Percentiles rank a stretch among this genome's conserved stretches.
These are phyloP conservation scores for Tagetes erecta DNA, from an alignment of 129 eudicot species.

Conservation along the genomic window DNA sequence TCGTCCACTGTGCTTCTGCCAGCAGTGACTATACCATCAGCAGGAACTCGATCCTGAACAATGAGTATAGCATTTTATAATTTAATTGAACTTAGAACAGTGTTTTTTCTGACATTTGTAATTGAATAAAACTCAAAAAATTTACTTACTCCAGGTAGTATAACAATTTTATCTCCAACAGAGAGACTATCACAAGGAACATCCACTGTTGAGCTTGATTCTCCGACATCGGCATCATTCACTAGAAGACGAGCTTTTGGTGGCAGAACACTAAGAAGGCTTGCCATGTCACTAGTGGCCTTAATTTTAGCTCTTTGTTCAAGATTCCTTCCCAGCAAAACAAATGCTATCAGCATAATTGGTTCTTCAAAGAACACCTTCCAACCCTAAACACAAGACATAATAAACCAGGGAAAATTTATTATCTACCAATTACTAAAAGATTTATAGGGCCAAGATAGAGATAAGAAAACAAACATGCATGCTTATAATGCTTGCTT, in stretches of 20 bases:
- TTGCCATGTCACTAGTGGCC: conserved; percentile 98
- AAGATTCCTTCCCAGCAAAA: conserved; percentile 90
- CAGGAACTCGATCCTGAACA: conserved; percentile 93
- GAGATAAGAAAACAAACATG: neutral
- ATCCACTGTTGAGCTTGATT: conserved; percentile 70
- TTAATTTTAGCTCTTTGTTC: conserved; percentile 97
- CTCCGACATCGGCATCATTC: conserved; percentile 46
- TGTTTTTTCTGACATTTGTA: neutral
- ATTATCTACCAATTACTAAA: neutral
- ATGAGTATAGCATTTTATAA: conserved; percentile 23
- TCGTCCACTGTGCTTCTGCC: conserved; percentile 99
- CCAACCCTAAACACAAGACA: conserved; percentile 72
- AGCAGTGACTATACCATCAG: conserved; percentile 92
- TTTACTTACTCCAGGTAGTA: conserved; percentile 90
- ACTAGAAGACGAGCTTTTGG: conserved; percentile 94
- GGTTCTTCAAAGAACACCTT: conserved; percentile 98
- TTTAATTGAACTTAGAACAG: neutral
- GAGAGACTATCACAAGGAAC: conserved; percentile 87
- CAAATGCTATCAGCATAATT: conserved; percentile 96
- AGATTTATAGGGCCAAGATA: conserved; percentile 1
- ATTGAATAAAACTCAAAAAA: conserved; percentile 3
- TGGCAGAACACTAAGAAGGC: conserved; percentile 85
- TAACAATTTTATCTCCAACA: conserved; percentile 87
- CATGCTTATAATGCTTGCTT: conserved; percentile 3
- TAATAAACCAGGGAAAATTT: neutral